These are phyloP conservation scores for Canariomyces notabilis DNA, from an alignment of 2,329 filamentous ascomycete species.

Conservation along the genomic window DNA sequence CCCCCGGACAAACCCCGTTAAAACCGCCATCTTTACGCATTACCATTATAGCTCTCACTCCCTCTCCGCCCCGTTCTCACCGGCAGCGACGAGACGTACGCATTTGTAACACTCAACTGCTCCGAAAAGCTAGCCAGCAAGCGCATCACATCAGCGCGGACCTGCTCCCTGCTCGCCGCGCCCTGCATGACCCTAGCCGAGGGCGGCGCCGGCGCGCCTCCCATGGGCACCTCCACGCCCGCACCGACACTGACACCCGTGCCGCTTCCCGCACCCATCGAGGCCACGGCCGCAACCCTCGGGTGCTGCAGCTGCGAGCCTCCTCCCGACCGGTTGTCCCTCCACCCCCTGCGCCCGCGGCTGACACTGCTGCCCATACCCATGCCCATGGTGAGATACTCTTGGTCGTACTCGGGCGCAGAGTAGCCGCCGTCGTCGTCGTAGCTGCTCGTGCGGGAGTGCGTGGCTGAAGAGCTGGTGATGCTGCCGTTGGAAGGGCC, in stretches of 20 bases:
- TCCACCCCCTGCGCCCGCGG: conserved; percentile 9
- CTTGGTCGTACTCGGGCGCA: conserved; percentile 26
- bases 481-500: not conserved
- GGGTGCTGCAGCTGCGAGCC: conserved; percentile 15
- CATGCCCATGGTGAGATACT: conserved; percentile 22
- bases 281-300: conserved; percentile 9
- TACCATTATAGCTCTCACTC: conserved; percentile 17
- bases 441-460: conserved; percentile 27
- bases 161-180: conserved; percentile 28
- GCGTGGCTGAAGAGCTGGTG: conserved; percentile 16
- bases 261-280: not conserved
- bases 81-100: conserved; percentile 28
- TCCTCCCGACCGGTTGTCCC: conserved; percentile 11
- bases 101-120: conserved; percentile 31
- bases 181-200: conserved; percentile 45
- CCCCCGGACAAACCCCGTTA: no score
- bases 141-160: conserved; percentile 31
- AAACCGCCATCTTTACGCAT: not conserved
- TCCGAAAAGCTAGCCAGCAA: conserved; percentile 32
- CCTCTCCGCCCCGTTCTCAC: conserved; percentile 22
- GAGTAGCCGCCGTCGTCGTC: conserved; percentile 26
- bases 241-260: conserved; percentile 1
- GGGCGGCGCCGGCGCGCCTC: conserved; percentile 40
- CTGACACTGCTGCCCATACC: conserved; percentile 13
- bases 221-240: conserved; percentile 27